Conservation (phyloP, 139 green algal species). For the Chlamydomonas applanata region DNA sequence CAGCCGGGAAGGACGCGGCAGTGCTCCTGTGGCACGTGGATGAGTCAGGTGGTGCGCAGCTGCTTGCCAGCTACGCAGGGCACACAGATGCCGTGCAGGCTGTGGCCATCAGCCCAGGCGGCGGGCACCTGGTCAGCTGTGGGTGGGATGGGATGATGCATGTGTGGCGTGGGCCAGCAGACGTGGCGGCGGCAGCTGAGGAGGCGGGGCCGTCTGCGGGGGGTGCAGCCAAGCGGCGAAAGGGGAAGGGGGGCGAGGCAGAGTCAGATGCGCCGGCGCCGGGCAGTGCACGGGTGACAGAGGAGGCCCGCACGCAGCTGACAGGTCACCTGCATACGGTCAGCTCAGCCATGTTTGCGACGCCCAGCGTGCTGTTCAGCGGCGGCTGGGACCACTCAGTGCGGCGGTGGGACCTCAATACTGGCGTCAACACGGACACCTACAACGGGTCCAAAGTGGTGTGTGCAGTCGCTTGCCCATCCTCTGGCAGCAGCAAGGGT, state of each 20-base stretch:
- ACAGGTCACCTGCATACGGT: slow-evolving; percentile 72
- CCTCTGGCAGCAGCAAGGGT: not conserved
- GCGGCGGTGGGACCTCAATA: slow-evolving; percentile 67
- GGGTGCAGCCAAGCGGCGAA: not conserved
- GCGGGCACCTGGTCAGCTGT: slow-evolving; percentile 40
- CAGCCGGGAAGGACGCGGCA: slow-evolving; percentile 56
- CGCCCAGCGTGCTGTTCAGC: slow-evolving; percentile 47
- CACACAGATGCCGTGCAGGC: slow-evolving; percentile 64
- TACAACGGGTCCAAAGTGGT: slow-evolving; percentile 74
- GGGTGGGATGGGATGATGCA: slow-evolving; percentile 73
- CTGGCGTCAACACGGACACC: slow-evolving; percentile 47
- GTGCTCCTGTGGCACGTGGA: slow-evolving; percentile 49
- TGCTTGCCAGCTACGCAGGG: slow-evolving; percentile 45
- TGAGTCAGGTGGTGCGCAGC: slow-evolving; percentile 1
- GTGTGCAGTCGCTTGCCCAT: slow-evolving; percentile 47
- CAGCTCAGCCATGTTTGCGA: slow-evolving; percentile 55
- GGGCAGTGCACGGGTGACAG: slow-evolving; percentile 12
- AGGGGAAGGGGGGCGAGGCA: not conserved
- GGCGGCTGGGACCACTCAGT: slow-evolving; percentile 80
- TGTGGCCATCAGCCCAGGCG: slow-evolving; percentile 45
- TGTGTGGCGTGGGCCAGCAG: slow-evolving; percentile 47
- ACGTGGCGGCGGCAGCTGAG: slow-evolving; percentile 11
- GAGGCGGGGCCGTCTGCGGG: not conserved
- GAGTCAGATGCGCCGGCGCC: not conserved
- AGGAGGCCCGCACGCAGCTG: slow-evolving; percentile 38